A percentile compares a stretch with the other conserved stretches of the same genome.
phyloP scores from a whole-genome alignment of 768 basidiomycete genomes.

The Amanita fuliginea region DNA sequence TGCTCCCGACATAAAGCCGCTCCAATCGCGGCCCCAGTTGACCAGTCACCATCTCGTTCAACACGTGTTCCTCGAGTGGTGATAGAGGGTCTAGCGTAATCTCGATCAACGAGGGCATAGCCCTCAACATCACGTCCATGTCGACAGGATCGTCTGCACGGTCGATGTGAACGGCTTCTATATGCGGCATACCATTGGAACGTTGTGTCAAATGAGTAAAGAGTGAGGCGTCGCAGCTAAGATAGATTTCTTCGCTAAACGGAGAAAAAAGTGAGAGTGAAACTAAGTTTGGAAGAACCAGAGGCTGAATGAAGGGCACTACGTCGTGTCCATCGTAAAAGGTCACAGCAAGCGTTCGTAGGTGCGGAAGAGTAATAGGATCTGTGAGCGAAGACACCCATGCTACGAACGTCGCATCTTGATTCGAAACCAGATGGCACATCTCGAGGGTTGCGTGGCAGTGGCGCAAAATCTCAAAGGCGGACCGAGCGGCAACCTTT shows the following conservation, averaged over 20 bases:
- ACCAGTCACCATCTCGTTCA: neutral
- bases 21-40: neutral
- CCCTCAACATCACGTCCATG: neutral
- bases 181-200: neutral
- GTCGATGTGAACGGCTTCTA: neutral
- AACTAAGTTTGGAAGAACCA: neutral
- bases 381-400: neutral
- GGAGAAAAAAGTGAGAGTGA: slow-evolving; percentile 1
- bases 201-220: neutral
- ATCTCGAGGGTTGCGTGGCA: neutral
- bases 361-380: neutral
- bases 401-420: neutral
- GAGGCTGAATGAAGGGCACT: neutral
- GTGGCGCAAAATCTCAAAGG: neutral
- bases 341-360: neutral
- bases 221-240: neutral
- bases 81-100: neutral
- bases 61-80: neutral
- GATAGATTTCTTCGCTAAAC: neutral
- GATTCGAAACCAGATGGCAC: neutral
- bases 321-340: neutral
- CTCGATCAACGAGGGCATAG: neutral
- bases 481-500: neutral
- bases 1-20: neutral
- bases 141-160: neutral